Conservation (phyloP, 2,329 filamentous ascomycete genomes). For the Penicillium concentricum region DNA sequence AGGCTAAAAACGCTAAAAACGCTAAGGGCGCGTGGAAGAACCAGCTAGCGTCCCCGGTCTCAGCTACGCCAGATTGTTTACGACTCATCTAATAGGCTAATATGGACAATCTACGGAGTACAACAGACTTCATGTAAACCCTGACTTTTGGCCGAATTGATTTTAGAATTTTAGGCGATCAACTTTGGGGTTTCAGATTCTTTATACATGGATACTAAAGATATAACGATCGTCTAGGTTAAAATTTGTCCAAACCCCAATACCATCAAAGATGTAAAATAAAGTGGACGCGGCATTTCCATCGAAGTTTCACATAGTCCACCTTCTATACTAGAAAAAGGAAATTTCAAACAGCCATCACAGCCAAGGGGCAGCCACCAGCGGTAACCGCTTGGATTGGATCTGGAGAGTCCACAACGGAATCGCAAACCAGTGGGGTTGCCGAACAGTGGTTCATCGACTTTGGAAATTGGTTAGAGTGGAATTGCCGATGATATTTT, state of each 20-base stretch:
- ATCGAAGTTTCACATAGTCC: background rate
- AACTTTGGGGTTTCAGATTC: too few species aligned
- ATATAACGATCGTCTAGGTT: too few species aligned
- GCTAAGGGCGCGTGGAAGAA: background rate
- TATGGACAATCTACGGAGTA: background rate
- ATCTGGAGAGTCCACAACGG: constrained; percentile 22
- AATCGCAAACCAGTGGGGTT: constrained; percentile 24
- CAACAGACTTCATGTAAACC: background rate
- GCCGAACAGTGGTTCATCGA: constrained; percentile 4
- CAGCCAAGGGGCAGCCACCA: constrained; percentile 10
- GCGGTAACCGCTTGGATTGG: constrained; percentile 14
- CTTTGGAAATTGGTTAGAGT: background rate
- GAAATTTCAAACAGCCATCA: background rate
- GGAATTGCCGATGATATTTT: background rate
- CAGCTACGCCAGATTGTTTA: constrained; percentile 17
- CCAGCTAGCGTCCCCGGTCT: constrained; percentile 7
- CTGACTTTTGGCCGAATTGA: background rate
- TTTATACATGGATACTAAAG: too few species aligned
- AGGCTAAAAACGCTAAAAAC: background rate
- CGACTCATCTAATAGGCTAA: background rate
- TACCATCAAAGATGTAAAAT: background rate
- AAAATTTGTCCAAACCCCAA: too few species aligned
- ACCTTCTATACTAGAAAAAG: background rate
- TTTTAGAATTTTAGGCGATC: background rate
- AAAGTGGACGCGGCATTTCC: background rate